These are phyloP conservation scores for Pisolithus microcarpus DNA, from an alignment of 768 basidiomycete genomes.

Conservation along the genomic window DNA sequence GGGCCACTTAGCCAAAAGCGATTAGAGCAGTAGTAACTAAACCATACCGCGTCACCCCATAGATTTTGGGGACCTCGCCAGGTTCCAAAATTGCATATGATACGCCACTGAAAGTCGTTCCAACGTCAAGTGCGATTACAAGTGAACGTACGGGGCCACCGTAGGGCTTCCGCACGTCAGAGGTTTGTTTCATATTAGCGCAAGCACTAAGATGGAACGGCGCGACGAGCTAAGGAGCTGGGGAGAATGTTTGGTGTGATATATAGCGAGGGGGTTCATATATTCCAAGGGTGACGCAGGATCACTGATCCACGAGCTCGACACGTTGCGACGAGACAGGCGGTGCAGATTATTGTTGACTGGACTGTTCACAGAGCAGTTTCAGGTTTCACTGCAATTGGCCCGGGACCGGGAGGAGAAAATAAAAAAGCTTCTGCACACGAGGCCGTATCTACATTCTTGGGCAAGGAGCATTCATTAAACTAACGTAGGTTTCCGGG, in stretches of 20 bases:
- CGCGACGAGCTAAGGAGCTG: not conserved
- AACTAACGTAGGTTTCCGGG: conserved; percentile 1
- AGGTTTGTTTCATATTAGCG: conserved; percentile 41
- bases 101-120: conserved; percentile 78
- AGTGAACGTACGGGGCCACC: conserved; percentile 55
- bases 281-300: conserved; percentile 4
- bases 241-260: not conserved
- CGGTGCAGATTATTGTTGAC: not conserved
- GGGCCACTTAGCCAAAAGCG: not conserved
- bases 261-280: conserved; percentile 6
- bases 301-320: conserved; percentile 10
- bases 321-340: not conserved
- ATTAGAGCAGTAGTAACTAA: not conserved
- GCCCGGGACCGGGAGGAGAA: not conserved
- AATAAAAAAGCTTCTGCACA: conserved; percentile 1
- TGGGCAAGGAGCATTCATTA: too few species aligned
- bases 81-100: conserved; percentile 82
- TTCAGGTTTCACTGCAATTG: not conserved
- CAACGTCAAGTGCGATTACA: conserved; percentile 74
- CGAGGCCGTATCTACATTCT: too few species aligned
- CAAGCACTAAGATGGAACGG: conserved; percentile 5
- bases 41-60: conserved; percentile 68
- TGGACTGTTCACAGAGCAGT: not conserved
- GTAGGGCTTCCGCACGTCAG: conserved; percentile 69
- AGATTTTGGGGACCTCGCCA: conserved; percentile 72